Evolutionary conservation across 768 basidiomycete species (phyloP), one percentile per base, ranked within the genome.

Genomic region (Flagelloscypha sp.): DNA sequence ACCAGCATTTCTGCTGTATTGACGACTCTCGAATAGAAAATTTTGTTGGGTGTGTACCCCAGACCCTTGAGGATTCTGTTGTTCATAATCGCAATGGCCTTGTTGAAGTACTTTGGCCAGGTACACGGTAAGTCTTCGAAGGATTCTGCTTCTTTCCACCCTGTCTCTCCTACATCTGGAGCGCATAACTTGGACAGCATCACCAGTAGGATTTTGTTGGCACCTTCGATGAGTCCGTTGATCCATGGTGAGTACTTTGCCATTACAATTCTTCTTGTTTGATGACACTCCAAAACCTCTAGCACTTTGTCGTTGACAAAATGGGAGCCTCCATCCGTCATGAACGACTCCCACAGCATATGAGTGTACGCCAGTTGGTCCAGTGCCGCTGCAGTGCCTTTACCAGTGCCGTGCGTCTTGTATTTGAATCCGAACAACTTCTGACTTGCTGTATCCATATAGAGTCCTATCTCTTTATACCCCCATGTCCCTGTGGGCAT

Each of bases 201-300:
- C 6, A 48, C 33, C 0, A 66, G 42, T 0, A 67, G 42, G 0
- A 55, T 24, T 7, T 47, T 48, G 41, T 68, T 67, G 0, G 52
- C 44, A 3, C 53, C 53, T 24, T 64, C 56, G 0, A 61, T 47
- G 0, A 63, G 42, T 0, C 63, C 57, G 33, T 65, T 66, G 10
- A 65, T 42, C 66, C 63, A 67, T 6, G 63, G 65, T 7, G 61
- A 48, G 33, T 67, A 67, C 2, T 57, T 57, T 8, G 60, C 27
- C 0, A 47, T 39, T 0, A 55, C 41, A 8, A 54, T 42, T 3
- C 47, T 38, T 19, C 48, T 33, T 1, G 47, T 48, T 0, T 48
- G 43, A 8, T 42, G 21, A 12, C 33, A 13, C 2, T 41, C 37
- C 35, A 62, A 70, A 32, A 46, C 43, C 2, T 36, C 47, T 0